These are phyloP conservation scores for Phytomonas francai DNA, from an alignment of 208 protist genomes.

Conservation along the genomic window DNA sequence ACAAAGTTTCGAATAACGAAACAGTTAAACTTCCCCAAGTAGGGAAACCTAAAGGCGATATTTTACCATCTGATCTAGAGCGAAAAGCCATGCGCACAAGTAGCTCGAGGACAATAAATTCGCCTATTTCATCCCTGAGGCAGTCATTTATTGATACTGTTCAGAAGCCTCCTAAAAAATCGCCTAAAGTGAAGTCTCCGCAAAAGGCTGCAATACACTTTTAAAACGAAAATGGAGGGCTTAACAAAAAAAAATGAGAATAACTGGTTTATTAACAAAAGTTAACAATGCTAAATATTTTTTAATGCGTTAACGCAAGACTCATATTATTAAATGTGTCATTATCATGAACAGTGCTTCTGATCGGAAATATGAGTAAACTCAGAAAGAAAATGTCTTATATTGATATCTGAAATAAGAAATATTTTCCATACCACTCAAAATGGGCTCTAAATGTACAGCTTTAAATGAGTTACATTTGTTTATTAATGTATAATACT, in stretches of 20 bases:
- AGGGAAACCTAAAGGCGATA: not conserved
- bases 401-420: not conserved
- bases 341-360: not conserved
- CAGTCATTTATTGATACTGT: not conserved
- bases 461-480: not conserved
- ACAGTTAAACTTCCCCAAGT: not conserved
- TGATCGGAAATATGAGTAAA: not conserved
- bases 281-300: not conserved
- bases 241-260: not conserved
- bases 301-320: not conserved
- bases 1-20: not conserved
- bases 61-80: not conserved
- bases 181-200: not conserved
- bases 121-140: not conserved
- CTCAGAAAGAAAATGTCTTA: not conserved
- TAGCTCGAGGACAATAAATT: not conserved
- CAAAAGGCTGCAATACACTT: not conserved
- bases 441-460: not conserved
- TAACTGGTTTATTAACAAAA: not conserved
- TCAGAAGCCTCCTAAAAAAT: not conserved
- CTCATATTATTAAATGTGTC: not conserved
- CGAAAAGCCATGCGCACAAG: not conserved
- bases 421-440: not conserved
- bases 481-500: not conserved
- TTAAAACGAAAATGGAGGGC: not conserved